phyloP scores from a whole-genome alignment of 2,329 filamentous ascomycete species.

The Lachnellula suecica region DNA sequence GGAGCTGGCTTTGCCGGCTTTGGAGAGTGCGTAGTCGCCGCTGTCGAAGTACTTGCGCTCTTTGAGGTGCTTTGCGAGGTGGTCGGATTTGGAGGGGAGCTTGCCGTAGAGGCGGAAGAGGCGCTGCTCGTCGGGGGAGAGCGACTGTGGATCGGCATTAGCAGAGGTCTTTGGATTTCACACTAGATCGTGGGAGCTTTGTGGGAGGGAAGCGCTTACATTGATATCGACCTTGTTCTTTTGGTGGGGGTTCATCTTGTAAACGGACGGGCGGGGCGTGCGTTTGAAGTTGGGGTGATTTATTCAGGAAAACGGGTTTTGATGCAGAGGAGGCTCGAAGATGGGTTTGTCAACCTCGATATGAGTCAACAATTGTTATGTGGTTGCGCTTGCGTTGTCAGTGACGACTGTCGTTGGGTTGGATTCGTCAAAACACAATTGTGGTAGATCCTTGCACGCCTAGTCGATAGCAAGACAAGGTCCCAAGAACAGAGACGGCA shows the following conservation, averaged over 20 bases:
- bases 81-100: conserved; percentile 91
- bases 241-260: conserved; percentile 91
- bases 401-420: too few relatives aligned
- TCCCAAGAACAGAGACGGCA: too few relatives aligned
- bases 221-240: conserved; percentile 98
- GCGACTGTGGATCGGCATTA: conserved; percentile 56
- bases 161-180: background rate
- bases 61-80: conserved; percentile 97
- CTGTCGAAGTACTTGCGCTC: conserved; percentile 99
- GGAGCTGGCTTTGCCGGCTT: conserved; percentile 94
- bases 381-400: too few relatives aligned
- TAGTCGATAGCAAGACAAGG: too few relatives aligned
- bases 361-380: too few relatives aligned
- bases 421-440: too few relatives aligned
- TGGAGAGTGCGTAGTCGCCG: conserved; percentile 93
- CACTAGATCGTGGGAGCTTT: background rate
- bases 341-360: too few relatives aligned
- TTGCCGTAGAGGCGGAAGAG: conserved; percentile 98
- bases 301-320: too few relatives aligned
- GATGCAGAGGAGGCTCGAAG: background rate
- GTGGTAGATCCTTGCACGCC: too few relatives aligned
- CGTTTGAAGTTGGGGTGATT: background rate
- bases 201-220: conserved; percentile 56
- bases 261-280: conserved; percentile 12
- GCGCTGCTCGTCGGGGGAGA: conserved; percentile 92